Evolutionary conservation across 345 rosid genomes (phyloP).

Genomic region (Populus tremula): DNA sequence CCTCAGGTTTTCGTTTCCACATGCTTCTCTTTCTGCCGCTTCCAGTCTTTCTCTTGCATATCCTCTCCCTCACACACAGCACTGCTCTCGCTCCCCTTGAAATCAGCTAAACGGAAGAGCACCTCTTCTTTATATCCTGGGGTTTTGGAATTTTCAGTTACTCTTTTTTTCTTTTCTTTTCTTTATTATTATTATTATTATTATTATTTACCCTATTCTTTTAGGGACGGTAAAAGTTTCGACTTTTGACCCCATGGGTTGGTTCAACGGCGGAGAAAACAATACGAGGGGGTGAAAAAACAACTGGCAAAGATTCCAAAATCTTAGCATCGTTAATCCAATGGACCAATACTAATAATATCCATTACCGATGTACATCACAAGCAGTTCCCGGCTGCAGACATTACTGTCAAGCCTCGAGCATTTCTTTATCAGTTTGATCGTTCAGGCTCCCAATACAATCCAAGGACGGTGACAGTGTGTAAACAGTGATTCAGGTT

Average conservation of each 20-base stretch:
- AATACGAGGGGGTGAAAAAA: too few species aligned
- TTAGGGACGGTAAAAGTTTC: too few species aligned
- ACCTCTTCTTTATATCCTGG: not conserved
- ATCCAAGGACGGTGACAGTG: conserved; percentile 10
- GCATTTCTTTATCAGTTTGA: not conserved
- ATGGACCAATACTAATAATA: not conserved
- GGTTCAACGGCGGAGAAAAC: not conserved
- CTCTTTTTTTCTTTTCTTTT: not conserved
- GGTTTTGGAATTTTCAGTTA: not conserved
- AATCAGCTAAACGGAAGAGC: not conserved
- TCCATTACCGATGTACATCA: not conserved
- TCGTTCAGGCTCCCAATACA: conserved; percentile 4
- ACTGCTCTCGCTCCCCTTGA: not conserved
- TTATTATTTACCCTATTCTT: too few species aligned
- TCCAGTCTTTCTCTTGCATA: not conserved
- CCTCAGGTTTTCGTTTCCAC: not conserved
- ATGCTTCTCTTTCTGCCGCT: not conserved
- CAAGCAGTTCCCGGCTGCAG: conserved; percentile 3
- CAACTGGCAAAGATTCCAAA: not conserved
- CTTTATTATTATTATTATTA: too few species aligned
- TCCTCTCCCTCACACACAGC: not conserved
- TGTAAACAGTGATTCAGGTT: not conserved
- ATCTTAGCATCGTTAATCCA: not conserved
- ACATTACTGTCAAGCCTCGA: not conserved
- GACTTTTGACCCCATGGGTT: too few species aligned